Evolutionary conservation across 106 monocot genomes (phyloP).

Genomic region (Dioscorea alata): DNA sequence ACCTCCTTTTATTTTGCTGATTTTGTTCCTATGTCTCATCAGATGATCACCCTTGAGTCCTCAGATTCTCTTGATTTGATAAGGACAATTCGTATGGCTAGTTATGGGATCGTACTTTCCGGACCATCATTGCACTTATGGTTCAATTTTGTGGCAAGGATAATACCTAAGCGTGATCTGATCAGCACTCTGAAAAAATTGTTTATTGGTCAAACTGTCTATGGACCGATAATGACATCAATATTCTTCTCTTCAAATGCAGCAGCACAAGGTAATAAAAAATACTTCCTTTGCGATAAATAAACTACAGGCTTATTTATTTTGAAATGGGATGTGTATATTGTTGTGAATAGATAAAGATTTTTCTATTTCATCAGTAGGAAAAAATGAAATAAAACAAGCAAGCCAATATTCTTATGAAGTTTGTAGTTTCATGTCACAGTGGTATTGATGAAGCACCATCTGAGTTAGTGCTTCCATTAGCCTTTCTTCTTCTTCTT

Average conservation of each 20-base stretch:
- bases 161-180: constrained; percentile 78
- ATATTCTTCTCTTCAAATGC: constrained; percentile 95
- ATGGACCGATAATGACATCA: constrained; percentile 69
- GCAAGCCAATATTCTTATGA: neutral
- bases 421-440: neutral
- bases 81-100: constrained; percentile 79
- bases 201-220: constrained; percentile 69
- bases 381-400: neutral
- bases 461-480: too few species aligned
- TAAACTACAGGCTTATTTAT: neutral
- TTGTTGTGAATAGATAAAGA: neutral
- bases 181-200: constrained; percentile 88
- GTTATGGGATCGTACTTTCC: constrained; percentile 72
- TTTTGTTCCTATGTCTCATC: constrained; percentile 3
- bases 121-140: constrained; percentile 91
- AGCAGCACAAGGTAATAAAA: constrained; percentile 61
- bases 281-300: neutral
- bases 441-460: too few species aligned
- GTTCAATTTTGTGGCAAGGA: constrained; percentile 86
- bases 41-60: constrained; percentile 49
- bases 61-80: constrained; percentile 43
- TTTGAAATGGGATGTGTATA: neutral
- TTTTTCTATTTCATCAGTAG: neutral
- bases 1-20: neutral
- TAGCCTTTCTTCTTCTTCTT: too few species aligned